Evolutionary conservation across 768 basidiomycete species (phyloP).

Genomic region (Cystoderma amianthinum): DNA sequence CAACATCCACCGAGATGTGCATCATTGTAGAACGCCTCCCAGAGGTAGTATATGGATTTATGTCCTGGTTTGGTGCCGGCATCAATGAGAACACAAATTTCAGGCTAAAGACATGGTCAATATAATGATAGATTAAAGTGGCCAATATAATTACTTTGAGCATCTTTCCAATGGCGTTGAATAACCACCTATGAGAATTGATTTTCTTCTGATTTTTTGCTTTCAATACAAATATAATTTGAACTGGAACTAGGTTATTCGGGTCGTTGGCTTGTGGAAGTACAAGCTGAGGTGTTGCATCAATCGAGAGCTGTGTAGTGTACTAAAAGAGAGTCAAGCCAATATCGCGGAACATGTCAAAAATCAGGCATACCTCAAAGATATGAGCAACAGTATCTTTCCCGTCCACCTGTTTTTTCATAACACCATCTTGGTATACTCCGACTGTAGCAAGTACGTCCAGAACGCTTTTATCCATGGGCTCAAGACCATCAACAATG

Average conservation of each 20-base stretch:
- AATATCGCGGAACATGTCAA: too few relatives aligned
- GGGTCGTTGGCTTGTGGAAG: constrained; percentile 86
- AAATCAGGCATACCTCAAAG: constrained; percentile 74
- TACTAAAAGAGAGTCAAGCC: too few relatives aligned
- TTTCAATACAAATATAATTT: constrained; percentile 87
- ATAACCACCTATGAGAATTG: constrained; percentile 93
- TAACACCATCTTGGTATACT: constrained; percentile 91
- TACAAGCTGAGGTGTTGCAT: constrained; percentile 83
- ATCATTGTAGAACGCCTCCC: constrained; percentile 88
- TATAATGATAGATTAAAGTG: neutral
- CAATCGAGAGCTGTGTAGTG: constrained; percentile 93
- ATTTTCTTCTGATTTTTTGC: constrained; percentile 96
- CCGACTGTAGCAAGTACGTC: constrained; percentile 87
- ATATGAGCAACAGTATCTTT: constrained; percentile 92
- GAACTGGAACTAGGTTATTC: constrained; percentile 89
- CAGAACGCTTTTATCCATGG: constrained; percentile 93
- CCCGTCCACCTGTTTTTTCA: constrained; percentile 88
- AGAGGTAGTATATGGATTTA: constrained; percentile 92
- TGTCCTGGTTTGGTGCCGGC: constrained; percentile 96
- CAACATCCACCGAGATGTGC: constrained; percentile 79
- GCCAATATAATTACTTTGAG: constrained; percentile 45
- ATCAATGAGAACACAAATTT: constrained; percentile 88
- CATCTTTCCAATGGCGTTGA: constrained; percentile 86
- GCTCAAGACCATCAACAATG: constrained; percentile 87
- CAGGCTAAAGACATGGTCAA: constrained; percentile 46